phyloP scores from a whole-genome alignment of 306 rosid species.

The Cucurbita ficifolia region DNA sequence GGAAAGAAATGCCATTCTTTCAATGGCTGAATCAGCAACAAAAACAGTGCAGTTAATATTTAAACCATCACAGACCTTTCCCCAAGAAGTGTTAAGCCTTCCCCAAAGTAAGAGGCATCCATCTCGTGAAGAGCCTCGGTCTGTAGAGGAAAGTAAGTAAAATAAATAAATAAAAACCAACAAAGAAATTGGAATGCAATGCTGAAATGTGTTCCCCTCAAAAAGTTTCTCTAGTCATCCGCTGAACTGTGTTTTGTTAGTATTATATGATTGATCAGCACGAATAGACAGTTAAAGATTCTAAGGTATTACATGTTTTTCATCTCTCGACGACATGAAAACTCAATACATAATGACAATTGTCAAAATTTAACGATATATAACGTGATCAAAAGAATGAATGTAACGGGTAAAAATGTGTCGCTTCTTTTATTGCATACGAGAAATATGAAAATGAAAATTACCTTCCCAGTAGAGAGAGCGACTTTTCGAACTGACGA shows the following conservation, averaged over 20 bases:
- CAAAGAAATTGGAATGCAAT: not conserved
- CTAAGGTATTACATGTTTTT: not conserved
- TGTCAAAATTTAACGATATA: not conserved
- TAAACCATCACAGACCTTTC: conserved; percentile 38
- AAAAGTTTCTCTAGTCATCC: not conserved
- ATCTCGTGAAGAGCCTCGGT: conserved; percentile 47
- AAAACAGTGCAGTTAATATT: not conserved
- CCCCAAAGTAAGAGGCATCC: conserved; percentile 58
- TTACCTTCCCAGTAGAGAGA: conserved; percentile 80
- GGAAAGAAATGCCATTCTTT: not conserved
- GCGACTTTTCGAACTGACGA: conserved; percentile 78
- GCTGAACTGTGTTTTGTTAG: not conserved
- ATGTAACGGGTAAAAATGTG: not conserved
- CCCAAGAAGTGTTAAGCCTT: conserved; percentile 68
- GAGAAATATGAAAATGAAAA: conserved; percentile 10
- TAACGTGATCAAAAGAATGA: not conserved
- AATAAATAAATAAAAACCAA: not conserved
- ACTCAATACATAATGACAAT: not conserved
- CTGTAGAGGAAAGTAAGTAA: conserved; percentile 21
- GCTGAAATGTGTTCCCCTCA: not conserved
- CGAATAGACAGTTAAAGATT: not conserved
- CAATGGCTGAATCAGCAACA: not conserved
- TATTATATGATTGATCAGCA: not conserved
- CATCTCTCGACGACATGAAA: not conserved
- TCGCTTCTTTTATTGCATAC: not conserved